A percentile compares a stretch with the other conserved stretches of the same genome.
Conservation (phyloP, 208 protist genomes). For the Trypanosoma mega region DNA sequence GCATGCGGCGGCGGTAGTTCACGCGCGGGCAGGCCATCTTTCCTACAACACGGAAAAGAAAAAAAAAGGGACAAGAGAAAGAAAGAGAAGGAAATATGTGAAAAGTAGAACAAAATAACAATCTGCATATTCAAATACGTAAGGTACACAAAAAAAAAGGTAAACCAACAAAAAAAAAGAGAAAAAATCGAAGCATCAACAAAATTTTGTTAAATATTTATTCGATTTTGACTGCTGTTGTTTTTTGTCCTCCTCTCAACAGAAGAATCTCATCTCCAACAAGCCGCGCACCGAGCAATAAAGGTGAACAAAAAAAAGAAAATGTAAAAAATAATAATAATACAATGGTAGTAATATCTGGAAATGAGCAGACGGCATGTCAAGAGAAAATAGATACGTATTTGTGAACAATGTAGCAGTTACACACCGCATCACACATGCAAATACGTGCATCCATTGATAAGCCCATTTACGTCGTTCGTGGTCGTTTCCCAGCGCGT, state of each 20-base stretch:
- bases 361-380: too few relatives aligned
- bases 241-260: too few relatives aligned
- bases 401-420: background rate
- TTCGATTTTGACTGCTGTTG: too few relatives aligned
- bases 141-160: background rate
- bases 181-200: background rate
- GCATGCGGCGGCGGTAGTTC: conserved; percentile 67
- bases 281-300: too few relatives aligned
- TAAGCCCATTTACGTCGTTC: too few relatives aligned
- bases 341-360: too few relatives aligned
- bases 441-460: too few relatives aligned
- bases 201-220: background rate
- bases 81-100: conserved; percentile 3
- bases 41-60: conserved; percentile 2
- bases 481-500: background rate
- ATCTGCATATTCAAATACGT: conserved; percentile 1
- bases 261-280: too few relatives aligned
- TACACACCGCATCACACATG: background rate
- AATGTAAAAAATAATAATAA: too few relatives aligned
- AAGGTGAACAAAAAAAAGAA: too few relatives aligned
- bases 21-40: conserved; percentile 61
- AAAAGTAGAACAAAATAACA: conserved; percentile 9
- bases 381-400: background rate
- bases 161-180: conserved; percentile 4
- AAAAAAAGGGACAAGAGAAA: conserved; percentile 4